phyloP scores from a whole-genome alignment of 1,284 basidiomycete species.

The Trichosporon sp. region DNA sequence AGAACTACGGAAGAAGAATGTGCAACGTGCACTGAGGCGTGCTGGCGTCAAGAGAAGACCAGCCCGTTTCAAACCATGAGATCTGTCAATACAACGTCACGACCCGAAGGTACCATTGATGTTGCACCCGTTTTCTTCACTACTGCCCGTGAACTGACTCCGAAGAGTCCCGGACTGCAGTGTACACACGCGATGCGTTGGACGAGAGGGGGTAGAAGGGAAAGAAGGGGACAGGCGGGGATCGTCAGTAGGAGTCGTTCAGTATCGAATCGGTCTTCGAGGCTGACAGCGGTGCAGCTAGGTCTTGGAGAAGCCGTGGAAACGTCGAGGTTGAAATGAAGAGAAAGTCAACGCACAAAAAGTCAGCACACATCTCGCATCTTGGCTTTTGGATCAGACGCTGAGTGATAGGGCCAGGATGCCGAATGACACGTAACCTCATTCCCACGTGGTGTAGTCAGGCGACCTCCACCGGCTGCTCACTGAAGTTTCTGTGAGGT shows the following conservation, averaged over 20 bases:
- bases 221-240: background rate
- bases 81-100: conserved; percentile 31
- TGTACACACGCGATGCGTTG: conserved; percentile 51
- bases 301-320: background rate
- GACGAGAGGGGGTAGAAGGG: background rate
- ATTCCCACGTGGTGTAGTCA: background rate
- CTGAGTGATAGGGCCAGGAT: background rate
- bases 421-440: conserved; percentile 13
- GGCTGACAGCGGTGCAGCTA: background rate
- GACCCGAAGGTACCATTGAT: conserved; percentile 48
- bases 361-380: background rate
- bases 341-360: conserved; percentile 9
- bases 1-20: conserved; percentile 20
- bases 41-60: background rate
- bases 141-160: conserved; percentile 38
- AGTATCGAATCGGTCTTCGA: background rate
- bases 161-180: conserved; percentile 40
- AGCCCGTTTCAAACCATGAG: conserved; percentile 17
- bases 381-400: background rate
- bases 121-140: conserved; percentile 53
- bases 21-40: conserved; percentile 29
- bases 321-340: background rate
- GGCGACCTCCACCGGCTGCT: conserved; percentile 7
- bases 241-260: background rate
- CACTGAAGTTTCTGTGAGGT: conserved; percentile 15